Conservation (phyloP, 1,139 yeast species). For the Candida anutae region DNA sequence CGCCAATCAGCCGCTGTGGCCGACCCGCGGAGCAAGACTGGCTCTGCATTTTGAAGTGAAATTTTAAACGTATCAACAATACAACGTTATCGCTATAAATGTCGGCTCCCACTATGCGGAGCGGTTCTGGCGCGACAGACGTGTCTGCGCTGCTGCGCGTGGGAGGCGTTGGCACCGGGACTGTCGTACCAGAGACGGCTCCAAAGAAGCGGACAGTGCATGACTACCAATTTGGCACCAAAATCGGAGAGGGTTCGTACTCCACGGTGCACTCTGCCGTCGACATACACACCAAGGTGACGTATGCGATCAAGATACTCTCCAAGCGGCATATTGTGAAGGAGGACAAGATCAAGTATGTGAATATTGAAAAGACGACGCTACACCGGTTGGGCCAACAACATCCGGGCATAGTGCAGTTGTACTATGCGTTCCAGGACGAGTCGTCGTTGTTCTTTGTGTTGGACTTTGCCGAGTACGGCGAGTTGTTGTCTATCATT, state of each 20-base stretch:
- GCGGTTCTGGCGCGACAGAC: too few relatives aligned
- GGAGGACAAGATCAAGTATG: constrained; percentile 74
- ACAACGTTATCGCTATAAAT: too few relatives aligned
- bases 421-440: constrained; percentile 76
- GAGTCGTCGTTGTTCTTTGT: constrained; percentile 65
- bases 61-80: too few relatives aligned
- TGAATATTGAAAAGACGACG: constrained; percentile 71
- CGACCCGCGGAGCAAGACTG: too few relatives aligned
- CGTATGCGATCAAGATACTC: constrained; percentile 68
- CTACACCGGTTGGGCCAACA: constrained; percentile 63
- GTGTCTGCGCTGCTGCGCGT: too few relatives aligned
- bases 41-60: too few relatives aligned
- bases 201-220: constrained; percentile 36
- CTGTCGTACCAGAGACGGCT: too few relatives aligned
- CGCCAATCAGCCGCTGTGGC: too few relatives aligned
- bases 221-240: constrained; percentile 67
- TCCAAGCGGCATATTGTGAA: constrained; percentile 69
- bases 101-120: too few relatives aligned
- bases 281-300: constrained; percentile 46
- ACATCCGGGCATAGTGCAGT: constrained; percentile 59
- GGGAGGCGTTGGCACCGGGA: too few relatives aligned
- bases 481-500: constrained; percentile 60
- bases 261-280: constrained; percentile 69
- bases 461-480: constrained; percentile 73
- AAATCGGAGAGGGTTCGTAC: constrained; percentile 76